These are phyloP conservation scores for Dendrothele bispora DNA, from an alignment of 768 basidiomycete species.

Conservation along the genomic window DNA sequence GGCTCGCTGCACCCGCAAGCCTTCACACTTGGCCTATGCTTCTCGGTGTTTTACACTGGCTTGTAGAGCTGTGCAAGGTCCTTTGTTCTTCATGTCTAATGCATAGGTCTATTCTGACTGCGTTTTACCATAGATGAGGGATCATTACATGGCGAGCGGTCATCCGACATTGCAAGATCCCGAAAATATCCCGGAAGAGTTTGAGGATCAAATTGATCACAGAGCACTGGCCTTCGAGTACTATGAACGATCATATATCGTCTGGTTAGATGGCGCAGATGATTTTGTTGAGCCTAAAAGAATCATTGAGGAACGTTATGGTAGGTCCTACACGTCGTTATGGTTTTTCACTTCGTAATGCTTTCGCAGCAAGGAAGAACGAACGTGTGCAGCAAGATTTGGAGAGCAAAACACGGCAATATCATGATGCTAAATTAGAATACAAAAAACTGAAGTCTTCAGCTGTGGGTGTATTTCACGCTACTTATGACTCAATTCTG, in stretches of 20 bases:
- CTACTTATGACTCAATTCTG: not conserved
- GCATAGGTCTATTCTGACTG: not conserved
- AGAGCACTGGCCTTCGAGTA: constrained; percentile 78
- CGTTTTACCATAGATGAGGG: constrained; percentile 28
- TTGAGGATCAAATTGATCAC: constrained; percentile 73
- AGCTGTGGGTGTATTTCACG: constrained; percentile 39
- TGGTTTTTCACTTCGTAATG: constrained; percentile 7
- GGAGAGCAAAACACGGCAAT: constrained; percentile 50
- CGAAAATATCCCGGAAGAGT: constrained; percentile 66
- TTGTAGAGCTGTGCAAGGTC: constrained; percentile 85
- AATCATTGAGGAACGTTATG: constrained; percentile 72
- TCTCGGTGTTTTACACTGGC: constrained; percentile 89
- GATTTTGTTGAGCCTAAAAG: constrained; percentile 70
- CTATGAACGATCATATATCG: constrained; percentile 62
- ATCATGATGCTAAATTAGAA: constrained; percentile 51
- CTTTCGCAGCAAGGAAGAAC: constrained; percentile 61
- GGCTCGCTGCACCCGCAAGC: constrained; percentile 84
- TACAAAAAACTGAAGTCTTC: constrained; percentile 59
- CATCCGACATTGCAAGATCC: constrained; percentile 70
- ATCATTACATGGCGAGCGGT: constrained; percentile 55
- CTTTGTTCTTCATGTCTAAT: constrained; percentile 14
- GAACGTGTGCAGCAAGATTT: constrained; percentile 65
- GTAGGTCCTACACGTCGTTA: constrained; percentile 37
- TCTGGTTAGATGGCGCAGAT: constrained; percentile 69
- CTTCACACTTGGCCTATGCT: constrained; percentile 92